A percentile compares a stretch with the other conserved stretches of the same genome.
phyloP scores from a whole-genome alignment of 192 early-diverging fungal species.

The Backusella parvicylindrica region DNA sequence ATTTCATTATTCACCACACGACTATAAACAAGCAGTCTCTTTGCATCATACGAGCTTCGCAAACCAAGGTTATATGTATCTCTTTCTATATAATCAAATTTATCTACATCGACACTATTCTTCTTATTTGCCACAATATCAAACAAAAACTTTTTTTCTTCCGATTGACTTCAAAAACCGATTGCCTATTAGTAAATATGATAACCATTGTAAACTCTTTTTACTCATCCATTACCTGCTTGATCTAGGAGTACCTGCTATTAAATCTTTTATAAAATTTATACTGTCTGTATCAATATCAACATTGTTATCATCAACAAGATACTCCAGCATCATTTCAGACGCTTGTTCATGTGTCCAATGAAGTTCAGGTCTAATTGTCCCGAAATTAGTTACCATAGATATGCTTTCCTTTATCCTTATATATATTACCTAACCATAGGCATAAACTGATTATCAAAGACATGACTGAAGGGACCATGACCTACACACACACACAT shows the following conservation, averaged over 20 bases:
- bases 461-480: conserved; percentile 94
- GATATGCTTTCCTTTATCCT: neutral
- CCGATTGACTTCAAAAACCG: conserved; percentile 20
- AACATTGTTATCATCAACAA: conserved; percentile 71
- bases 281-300: conserved; percentile 59
- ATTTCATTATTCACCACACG: conserved; percentile 89
- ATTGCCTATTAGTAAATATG: neutral
- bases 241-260: conserved; percentile 51
- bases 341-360: conserved; percentile 82
- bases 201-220: neutral
- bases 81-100: conserved; percentile 78
- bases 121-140: conserved; percentile 96
- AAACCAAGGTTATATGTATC: conserved; percentile 82
- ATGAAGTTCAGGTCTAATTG: conserved; percentile 35
- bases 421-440: conserved; percentile 29
- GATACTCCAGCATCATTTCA: conserved; percentile 80
- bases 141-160: conserved; percentile 74
- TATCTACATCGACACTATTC: conserved; percentile 94
- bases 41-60: conserved; percentile 43
- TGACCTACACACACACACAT: conserved; percentile 65
- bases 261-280: conserved; percentile 69
- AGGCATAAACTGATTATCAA: conserved; percentile 89
- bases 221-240: conserved; percentile 32
- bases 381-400: neutral
- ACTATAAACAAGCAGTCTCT: conserved; percentile 72